Base-by-base conservation (phyloP, 257 asterid genomes). In the Ophiorrhiza pumila region DNA sequence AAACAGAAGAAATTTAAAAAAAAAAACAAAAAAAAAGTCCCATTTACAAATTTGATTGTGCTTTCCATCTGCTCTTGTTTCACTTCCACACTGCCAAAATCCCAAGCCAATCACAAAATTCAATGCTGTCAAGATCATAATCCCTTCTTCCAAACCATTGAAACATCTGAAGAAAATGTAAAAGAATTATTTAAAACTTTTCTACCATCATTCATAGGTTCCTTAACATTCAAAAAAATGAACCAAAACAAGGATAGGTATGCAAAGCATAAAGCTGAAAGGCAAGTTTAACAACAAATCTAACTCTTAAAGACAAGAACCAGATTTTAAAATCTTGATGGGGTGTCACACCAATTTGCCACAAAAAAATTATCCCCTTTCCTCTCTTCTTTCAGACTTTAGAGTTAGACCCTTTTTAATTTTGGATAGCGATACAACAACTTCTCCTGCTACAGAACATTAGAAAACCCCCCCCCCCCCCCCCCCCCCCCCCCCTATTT, bases 71-170 rank as follows among this genome's bases (percentile, higher is more conserved):
- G 23, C 55, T 34, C 2, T 43, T 66, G 71, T 71, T 59, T 60
- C 69, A 58, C 59, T 71, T 68, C 59, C 55, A 75, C 67, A n/a
- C 4, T 22, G 64, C 70, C 55, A 59, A 58, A 68, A 75, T 8
- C 46, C 49, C 45, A 66, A 12, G 55, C 56, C 20, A 31, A 53
- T 8, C 57, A 42, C 42, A 68, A 67, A 70, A 57, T 45, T 43
- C 79, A 75, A 27, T 15, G 20, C 39, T 23, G 43, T 65, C 39
- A 55, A 56, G 55, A 63, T 50, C 65, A 46, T 2, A 63, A 35
- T 63, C 64, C 45, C 57, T 49, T 23, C 11, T 27, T 14, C 13
- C 72, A 53, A 29, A 45, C n/a, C 60, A 39, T 31, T 66, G 49
- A 25, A 56, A 62, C 43, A 17, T 18, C 42, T 10, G 31, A 41